phyloP scores from a whole-genome alignment of 169 alveolate species.

The Condylostoma magnum region DNA sequence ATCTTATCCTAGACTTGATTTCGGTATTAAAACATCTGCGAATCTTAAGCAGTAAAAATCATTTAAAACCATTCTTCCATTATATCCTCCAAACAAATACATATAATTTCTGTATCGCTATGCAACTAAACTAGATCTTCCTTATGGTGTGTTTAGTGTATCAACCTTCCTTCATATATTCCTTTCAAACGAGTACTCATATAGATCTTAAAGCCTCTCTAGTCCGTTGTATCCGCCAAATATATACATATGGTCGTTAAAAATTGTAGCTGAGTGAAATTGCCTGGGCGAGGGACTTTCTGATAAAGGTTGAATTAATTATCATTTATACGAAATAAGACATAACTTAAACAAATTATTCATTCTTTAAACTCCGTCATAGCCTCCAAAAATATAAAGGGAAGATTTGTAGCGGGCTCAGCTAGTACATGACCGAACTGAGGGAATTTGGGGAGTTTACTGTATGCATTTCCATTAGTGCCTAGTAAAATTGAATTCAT shows the following conservation, averaged over 20 bases:
- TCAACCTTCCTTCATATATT: slow-evolving; percentile 64
- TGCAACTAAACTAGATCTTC: slow-evolving; percentile 78
- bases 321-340: slow-evolving; percentile 53
- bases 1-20: slow-evolving; percentile 39
- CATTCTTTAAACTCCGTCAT: slow-evolving; percentile 71
- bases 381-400: slow-evolving; percentile 67
- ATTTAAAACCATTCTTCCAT: slow-evolving; percentile 71
- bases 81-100: slow-evolving; percentile 76
- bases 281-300: slow-evolving; percentile 82
- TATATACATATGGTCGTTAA: slow-evolving; percentile 70
- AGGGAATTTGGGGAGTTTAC: slow-evolving; percentile 46
- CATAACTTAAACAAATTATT: slow-evolving; percentile 71
- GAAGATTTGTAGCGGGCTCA: slow-evolving; percentile 63
- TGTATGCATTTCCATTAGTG: slow-evolving; percentile 43
- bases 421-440: slow-evolving; percentile 62
- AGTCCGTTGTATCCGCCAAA: slow-evolving; percentile 90
- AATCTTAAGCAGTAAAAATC: slow-evolving; percentile 69
- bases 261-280: slow-evolving; percentile 78
- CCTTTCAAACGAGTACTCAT: slow-evolving; percentile 63
- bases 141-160: slow-evolving; percentile 74
- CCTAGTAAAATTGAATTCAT: slow-evolving; percentile 69
- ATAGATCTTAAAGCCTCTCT: slow-evolving; percentile 81
- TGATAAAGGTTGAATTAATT: slow-evolving; percentile 44
- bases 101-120: slow-evolving; percentile 65
- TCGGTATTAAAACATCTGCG: slow-evolving; percentile 42